Base-by-base conservation (phyloP, 352 stramenopile species). In the Phytophthora fragariae region DNA sequence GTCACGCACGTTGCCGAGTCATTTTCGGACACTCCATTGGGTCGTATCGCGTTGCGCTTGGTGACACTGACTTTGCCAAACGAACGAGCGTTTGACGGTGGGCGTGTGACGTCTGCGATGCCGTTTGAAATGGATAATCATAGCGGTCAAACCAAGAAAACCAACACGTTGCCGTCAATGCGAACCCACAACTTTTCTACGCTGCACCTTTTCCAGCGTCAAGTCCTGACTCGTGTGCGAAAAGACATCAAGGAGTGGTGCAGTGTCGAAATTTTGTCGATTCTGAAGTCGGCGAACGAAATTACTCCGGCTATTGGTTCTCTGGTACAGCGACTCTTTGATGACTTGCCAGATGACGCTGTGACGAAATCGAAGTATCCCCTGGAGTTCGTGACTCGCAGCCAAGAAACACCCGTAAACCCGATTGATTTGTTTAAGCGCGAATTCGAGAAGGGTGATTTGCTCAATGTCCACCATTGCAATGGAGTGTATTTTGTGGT, bases 181-280 rank as follows among this genome's bases (percentile, higher is more conserved):
- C 59, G 78, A 19, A 61, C 80, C 12, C 76, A 90, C 44, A 72
- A 88, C 49, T 86, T 93, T 52, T 86, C 85, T 33, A 79, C 81
- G 1, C 62, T 95, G 44, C 88, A 91, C 33, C 73, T 88, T 33
- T 95, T 93, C 71, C 88, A 96, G 71, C 83, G 84, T 12, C 81
- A 91, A 74, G 83, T 94, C 21, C 56, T 97, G 10, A 89, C 84
- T 49, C 80, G 75, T 11, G 74, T 92, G 49, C 78, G 88, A 24
- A 84, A 85, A 54, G 82, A 91, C 19, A 91, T 97, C 39, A 94
- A 93, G 58, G 90, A 97, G 50, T 95, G 90, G 85, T 93, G 85
- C 50, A 94, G 88, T 35, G 70, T 93, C 1, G 86, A 97, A 54
- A 92, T 97, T 55, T 62, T 97, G 33, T 80, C 79, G 6, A 95